Evolutionary conservation across 495 filamentous ascomycete species (phyloP).

Genomic region (Xylaria telfairii): DNA sequence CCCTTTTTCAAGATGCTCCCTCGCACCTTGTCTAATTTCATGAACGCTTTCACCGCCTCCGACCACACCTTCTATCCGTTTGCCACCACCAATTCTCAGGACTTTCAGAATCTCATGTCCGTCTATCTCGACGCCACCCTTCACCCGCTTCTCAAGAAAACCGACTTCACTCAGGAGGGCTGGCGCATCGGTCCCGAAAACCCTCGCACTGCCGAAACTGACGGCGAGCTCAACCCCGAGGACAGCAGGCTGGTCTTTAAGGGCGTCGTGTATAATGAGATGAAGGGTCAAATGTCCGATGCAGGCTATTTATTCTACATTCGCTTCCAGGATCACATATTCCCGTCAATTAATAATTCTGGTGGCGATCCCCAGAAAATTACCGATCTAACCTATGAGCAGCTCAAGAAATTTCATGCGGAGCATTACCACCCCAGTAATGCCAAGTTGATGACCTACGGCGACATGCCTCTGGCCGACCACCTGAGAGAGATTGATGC

Average conservation of each 20-base stretch:
- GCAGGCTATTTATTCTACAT: constrained; percentile 96
- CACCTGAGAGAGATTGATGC: constrained; percentile 80
- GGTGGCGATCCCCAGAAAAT: constrained; percentile 96
- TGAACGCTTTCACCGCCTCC: constrained; percentile 96
- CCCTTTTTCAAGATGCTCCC: constrained; percentile 99
- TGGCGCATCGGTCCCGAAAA: constrained; percentile 96
- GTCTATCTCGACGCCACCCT: constrained; percentile 96
- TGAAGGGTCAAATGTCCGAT: constrained; percentile 99
- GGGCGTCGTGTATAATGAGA: constrained; percentile 98
- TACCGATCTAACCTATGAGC: constrained; percentile 88
- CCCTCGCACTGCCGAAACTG: constrained; percentile 57
- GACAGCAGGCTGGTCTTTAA: constrained; percentile 84
- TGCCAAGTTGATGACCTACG: constrained; percentile 92
- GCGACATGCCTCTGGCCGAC: constrained; percentile 82
- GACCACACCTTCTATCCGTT: constrained; percentile 99
- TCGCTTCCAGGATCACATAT: constrained; percentile 90
- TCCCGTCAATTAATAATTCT: constrained; percentile 91
- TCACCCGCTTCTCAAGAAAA: constrained; percentile 81
- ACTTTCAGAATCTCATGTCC: constrained; percentile 93
- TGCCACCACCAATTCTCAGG: constrained; percentile 94
- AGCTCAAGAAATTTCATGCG: constrained; percentile 83
- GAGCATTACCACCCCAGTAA: constrained; percentile 97
- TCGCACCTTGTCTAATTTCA: constrained; percentile 95
- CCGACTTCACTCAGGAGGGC: constrained; percentile 96
- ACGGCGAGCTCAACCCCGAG: constrained; percentile 45